These are phyloP conservation scores for Blastobotrys raffinosifermentans DNA, from an alignment of 1,139 yeast genomes.

Conservation along the genomic window DNA sequence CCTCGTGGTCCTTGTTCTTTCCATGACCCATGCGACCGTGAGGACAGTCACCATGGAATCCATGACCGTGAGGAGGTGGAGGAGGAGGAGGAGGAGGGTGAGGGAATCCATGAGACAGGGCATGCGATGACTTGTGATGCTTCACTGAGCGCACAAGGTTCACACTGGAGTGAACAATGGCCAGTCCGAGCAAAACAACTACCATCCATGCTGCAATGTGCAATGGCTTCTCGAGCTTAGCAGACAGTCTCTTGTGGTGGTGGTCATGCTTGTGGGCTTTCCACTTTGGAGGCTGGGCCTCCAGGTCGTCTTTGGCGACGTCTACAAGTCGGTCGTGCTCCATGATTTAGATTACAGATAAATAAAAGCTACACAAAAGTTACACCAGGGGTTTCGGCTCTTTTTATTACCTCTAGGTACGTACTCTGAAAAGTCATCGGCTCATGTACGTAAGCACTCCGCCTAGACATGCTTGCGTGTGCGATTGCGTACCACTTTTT, in stretches of 20 bases:
- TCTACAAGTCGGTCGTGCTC: too few relatives aligned
- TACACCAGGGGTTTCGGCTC: too few relatives aligned
- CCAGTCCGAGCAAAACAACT: not conserved
- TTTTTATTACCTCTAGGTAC: too few relatives aligned
- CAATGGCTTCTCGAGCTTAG: not conserved
- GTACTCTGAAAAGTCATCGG: too few relatives aligned
- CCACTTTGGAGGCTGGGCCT: not conserved
- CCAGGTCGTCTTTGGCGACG: not conserved
- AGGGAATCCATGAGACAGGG: not conserved
- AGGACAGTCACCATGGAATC: not conserved
- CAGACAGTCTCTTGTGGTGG: not conserved
- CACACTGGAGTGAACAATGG: not conserved
- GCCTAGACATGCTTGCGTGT: too few relatives aligned
- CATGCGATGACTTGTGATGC: not conserved
- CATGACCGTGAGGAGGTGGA: too few relatives aligned
- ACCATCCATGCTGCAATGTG: not conserved
- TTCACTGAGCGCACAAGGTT: not conserved
- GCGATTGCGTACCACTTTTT: too few relatives aligned
- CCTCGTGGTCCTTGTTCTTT: not conserved
- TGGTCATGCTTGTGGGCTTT: not conserved
- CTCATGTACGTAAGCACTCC: too few relatives aligned
- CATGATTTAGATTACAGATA: too few relatives aligned
- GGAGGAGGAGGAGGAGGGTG: too few relatives aligned
- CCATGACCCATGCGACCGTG: constrained; percentile 1
- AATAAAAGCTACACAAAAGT: too few relatives aligned